Conservation (phyloP, 2,329 filamentous ascomycete species). For the Trichoderma oligosporum region DNA sequence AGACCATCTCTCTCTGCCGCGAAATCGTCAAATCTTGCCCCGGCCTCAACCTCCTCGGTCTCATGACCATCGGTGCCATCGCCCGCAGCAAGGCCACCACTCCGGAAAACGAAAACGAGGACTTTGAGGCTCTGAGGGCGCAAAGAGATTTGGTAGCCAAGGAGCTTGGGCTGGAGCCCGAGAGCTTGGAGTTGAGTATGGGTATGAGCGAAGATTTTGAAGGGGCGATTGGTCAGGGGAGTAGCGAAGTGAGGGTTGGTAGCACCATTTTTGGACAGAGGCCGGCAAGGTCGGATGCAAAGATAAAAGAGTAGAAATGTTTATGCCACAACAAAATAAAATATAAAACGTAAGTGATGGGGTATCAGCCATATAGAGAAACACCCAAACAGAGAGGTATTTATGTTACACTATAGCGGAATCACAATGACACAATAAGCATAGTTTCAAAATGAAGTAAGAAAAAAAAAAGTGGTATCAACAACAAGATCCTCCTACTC, state of each 20-base stretch:
- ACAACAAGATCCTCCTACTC: not conserved
- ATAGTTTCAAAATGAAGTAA: not conserved
- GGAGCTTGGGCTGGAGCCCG: slow-evolving; percentile 45
- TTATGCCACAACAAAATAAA: not conserved
- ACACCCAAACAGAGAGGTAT: too few species aligned
- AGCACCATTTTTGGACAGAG: slow-evolving; percentile 90
- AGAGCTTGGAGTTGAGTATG: slow-evolving; percentile 85
- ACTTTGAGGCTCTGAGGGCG: slow-evolving; percentile 68
- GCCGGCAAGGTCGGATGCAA: slow-evolving; percentile 74
- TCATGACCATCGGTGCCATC: slow-evolving; percentile 98
- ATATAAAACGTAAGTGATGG: too few species aligned
- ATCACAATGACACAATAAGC: not conserved
- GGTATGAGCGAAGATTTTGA: slow-evolving; percentile 98
- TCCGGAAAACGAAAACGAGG: slow-evolving; percentile 80
- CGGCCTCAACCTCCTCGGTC: slow-evolving; percentile 67
- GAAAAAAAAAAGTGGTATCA: slow-evolving; percentile 15
- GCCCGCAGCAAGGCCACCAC: slow-evolving; percentile 73
- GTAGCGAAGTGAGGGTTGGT: slow-evolving; percentile 84
- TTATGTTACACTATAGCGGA: not conserved
- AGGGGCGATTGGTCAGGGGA: slow-evolving; percentile 77
- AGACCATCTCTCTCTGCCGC: slow-evolving; percentile 62
- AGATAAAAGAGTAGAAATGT: slow-evolving; percentile 50
- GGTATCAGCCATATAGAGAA: not conserved
- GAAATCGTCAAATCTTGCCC: slow-evolving; percentile 69
- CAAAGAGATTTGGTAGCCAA: slow-evolving; percentile 66